A percentile compares a stretch with the other conserved stretches of the same genome.
Evolutionary conservation across 208 protist genomes (phyloP).

Genomic region (Trypanosoma platydactyli): DNA sequence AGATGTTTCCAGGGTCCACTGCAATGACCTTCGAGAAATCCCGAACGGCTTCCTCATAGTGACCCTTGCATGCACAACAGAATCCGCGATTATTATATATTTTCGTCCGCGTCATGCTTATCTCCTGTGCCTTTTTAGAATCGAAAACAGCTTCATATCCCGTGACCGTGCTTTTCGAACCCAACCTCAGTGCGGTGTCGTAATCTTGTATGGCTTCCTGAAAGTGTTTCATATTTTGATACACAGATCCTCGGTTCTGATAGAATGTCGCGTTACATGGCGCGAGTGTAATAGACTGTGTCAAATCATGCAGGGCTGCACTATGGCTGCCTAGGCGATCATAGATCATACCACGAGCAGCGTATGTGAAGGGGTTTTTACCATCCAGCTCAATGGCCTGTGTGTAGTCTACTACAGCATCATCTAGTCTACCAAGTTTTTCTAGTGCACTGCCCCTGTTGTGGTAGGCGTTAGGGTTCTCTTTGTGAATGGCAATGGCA

Average conservation of each 20-base stretch:
- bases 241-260: slow-evolving; percentile 47
- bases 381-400: slow-evolving; percentile 54
- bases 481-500: slow-evolving; percentile 69
- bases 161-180: slow-evolving; percentile 29
- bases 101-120: neutral
- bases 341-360: slow-evolving; percentile 75
- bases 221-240: slow-evolving; percentile 43
- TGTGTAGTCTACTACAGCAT: slow-evolving; percentile 82
- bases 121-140: neutral
- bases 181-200: slow-evolving; percentile 40
- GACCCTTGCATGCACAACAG: slow-evolving; percentile 55
- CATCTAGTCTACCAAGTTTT: slow-evolving; percentile 55
- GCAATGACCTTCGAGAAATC: slow-evolving; percentile 78
- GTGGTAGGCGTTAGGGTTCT: slow-evolving; percentile 81
- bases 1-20: slow-evolving; percentile 54
- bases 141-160: slow-evolving; percentile 43
- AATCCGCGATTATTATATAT: slow-evolving; percentile 87
- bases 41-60: slow-evolving; percentile 64
- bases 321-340: slow-evolving; percentile 60
- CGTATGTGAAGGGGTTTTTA: slow-evolving; percentile 63
- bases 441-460: slow-evolving; percentile 81
- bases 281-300: slow-evolving; percentile 54
- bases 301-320: slow-evolving; percentile 68
- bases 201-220: slow-evolving; percentile 77
- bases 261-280: slow-evolving; percentile 42